Base-by-base conservation (phyloP, 306 rosid species). In the Casuarina cunninghamiana region DNA sequence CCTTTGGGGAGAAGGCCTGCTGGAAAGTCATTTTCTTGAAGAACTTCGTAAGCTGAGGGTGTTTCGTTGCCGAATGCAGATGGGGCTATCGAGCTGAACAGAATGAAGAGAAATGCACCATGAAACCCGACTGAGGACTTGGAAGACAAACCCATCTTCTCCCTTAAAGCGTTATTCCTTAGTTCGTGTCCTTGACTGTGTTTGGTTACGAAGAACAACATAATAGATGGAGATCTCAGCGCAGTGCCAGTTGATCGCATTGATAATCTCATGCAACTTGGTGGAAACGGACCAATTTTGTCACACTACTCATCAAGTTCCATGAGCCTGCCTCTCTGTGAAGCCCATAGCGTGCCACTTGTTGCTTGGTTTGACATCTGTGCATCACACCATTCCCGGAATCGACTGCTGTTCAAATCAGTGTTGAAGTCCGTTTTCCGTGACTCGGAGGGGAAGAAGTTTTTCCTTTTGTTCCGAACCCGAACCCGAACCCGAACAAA, bases 1-100 rank as follows among this genome's bases (percentile, higher is more conserved):
- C 93, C 97, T 15, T 43, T 62, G 2, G 97, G 97, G n/a, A 88
- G 91, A 73, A 91, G 79, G 48, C 97, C 94, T 35, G 62, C 69
- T 12, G 97, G 97, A 58, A 91, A 86, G 3, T 75, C 84, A 11
- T 91, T 88, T 43, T 86, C 83, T 58, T 53, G 50, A 2, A 91
- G 87, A 69, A 86, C 69, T n/a, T 88, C 85, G 71, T 91, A 89
- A 0, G 89, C 92, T 7, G 97, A 41, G 1, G 79, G 9, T 5
- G 74, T 50, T 39, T 74, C 70, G 38, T 11, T 74, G 16, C 74
- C 66, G 1, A 71, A 46, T 6, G 46, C 61, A 73, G 61, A 55
- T 39, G 68, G 53, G 37, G 10, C 35, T 45, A 82, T 67, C 35
- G 54, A 57, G 69, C 75, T 35, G 48, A 82, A 43, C 12, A 74